Percentiles rank a stretch among this genome's conserved stretches.
phyloP scores from a whole-genome alignment of 208 protist genomes.

The Trypanosoma brucei region DNA sequence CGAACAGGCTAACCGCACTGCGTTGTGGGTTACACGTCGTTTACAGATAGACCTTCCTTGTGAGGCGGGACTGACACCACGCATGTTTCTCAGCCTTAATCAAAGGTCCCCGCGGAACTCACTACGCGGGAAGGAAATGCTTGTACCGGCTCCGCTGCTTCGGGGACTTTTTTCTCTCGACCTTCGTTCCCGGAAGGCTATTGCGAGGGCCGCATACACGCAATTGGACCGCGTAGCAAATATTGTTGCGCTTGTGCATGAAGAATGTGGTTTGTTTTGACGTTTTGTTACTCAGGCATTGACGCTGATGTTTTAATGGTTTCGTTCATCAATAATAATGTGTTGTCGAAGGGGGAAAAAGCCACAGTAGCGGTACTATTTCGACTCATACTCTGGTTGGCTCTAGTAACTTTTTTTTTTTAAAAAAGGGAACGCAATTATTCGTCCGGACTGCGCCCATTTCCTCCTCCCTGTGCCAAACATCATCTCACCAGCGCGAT shows the following conservation, averaged over 20 bases:
- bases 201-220: slow-evolving; percentile 60
- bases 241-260: slow-evolving; percentile 47
- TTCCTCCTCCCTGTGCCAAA: too few species aligned
- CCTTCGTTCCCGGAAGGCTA: slow-evolving; percentile 43
- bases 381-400: too few species aligned
- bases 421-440: too few species aligned
- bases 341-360: not conserved
- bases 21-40: slow-evolving; percentile 52
- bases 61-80: slow-evolving; percentile 57
- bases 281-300: not conserved
- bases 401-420: too few species aligned
- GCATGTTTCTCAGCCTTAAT: slow-evolving; percentile 69
- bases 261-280: slow-evolving; percentile 35
- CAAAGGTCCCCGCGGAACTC: slow-evolving; percentile 52
- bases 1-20: slow-evolving; percentile 66
- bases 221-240: slow-evolving; percentile 69
- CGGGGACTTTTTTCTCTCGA: slow-evolving; percentile 52
- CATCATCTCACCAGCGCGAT: too few species aligned
- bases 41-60: slow-evolving; percentile 65
- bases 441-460: too few species aligned
- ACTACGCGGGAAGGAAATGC: slow-evolving; percentile 47
- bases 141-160: slow-evolving; percentile 60
- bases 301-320: too few species aligned
- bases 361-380: too few species aligned
- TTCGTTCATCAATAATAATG: not conserved